These are phyloP conservation scores for Leptosphaerulina australis DNA, from an alignment of 2,329 filamentous ascomycete genomes.

Conservation along the genomic window DNA sequence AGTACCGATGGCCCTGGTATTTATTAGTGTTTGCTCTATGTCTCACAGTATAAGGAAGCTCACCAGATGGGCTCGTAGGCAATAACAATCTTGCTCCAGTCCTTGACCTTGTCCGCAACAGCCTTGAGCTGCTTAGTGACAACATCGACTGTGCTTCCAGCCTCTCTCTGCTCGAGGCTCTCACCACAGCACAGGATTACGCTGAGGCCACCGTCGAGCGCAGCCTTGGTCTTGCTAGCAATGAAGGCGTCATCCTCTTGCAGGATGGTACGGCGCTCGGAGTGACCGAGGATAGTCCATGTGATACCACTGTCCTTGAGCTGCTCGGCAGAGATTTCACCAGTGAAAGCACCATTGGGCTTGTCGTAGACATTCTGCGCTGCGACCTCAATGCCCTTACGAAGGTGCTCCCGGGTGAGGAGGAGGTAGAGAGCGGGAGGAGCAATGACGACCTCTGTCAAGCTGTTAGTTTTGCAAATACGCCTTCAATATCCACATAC, in stretches of 20 bases:
- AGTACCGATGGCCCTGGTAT: conserved; percentile 72
- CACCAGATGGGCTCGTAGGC: conserved; percentile 99
- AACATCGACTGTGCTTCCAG: conserved; percentile 81
- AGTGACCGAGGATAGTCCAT: conserved; percentile 94
- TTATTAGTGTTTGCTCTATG: conserved; percentile 20
- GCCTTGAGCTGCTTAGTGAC: conserved; percentile 85
- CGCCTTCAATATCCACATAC: conserved; percentile 57
- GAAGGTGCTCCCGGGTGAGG: conserved; percentile 79
- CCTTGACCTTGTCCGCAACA: conserved; percentile 75
- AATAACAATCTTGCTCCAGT: conserved; percentile 94
- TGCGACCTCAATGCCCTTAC: conserved; percentile 79
- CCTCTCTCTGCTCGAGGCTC: conserved; percentile 90
- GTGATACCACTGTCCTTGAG: conserved; percentile 85
- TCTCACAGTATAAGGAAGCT: not conserved
- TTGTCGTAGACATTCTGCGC: conserved; percentile 98
- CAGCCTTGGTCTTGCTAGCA: conserved; percentile 92
- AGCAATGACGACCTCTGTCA: conserved; percentile 89
- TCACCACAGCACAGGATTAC: conserved; percentile 99
- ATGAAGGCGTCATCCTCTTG: conserved; percentile 83
- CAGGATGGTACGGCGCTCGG: conserved; percentile 89
- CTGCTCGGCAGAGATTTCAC: conserved; percentile 92
- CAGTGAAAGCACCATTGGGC: conserved; percentile 95
- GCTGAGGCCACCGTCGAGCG: conserved; percentile 81
- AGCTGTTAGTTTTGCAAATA: conserved; percentile 6
- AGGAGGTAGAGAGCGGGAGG: conserved; percentile 91